A percentile compares a stretch with the other conserved stretches of the same genome.
Evolutionary conservation across 192 early-diverging fungal genomes (phyloP).

Genomic region (Paraglomus occultum): DNA sequence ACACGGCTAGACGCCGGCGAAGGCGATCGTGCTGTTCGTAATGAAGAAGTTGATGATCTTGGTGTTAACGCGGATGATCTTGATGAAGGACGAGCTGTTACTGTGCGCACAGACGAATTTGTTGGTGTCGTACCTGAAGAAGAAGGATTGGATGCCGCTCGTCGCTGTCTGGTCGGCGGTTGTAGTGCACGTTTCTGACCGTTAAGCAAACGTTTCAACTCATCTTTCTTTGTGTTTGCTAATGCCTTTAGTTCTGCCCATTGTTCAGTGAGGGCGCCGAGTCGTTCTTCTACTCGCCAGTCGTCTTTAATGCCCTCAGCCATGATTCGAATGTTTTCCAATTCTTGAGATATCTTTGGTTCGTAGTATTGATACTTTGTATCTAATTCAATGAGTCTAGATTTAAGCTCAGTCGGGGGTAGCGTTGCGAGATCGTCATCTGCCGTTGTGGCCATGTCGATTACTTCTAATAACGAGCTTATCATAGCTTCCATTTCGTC

Average conservation of each 20-base stretch:
- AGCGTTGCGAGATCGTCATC: slow-evolving; percentile 18
- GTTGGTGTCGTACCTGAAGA: slow-evolving; percentile 8
- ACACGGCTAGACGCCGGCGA: background rate
- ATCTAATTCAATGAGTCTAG: slow-evolving; percentile 43
- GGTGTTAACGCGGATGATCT: slow-evolving; percentile 34
- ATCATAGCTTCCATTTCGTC: slow-evolving; percentile 46
- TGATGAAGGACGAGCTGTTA: slow-evolving; percentile 34
- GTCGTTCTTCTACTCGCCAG: slow-evolving; percentile 43
- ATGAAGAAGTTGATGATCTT: slow-evolving; percentile 31
- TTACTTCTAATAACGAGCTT: slow-evolving; percentile 37
- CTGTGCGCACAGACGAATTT: slow-evolving; percentile 33
- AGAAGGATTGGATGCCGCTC: slow-evolving; percentile 27
- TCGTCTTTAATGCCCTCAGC: slow-evolving; percentile 37
- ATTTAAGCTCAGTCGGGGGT: slow-evolving; percentile 37
- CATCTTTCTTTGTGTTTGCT: slow-evolving; percentile 44
- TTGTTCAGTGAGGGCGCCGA: slow-evolving; percentile 41
- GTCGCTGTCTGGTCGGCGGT: background rate
- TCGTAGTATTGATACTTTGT: slow-evolving; percentile 43
- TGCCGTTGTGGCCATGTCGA: slow-evolving; percentile 33
- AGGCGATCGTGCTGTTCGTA: slow-evolving; percentile 28
- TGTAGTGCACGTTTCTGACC: background rate
- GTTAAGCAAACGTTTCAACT: slow-evolving; percentile 31
- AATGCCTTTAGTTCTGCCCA: slow-evolving; percentile 47
- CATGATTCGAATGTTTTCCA: slow-evolving; percentile 33
- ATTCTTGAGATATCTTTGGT: slow-evolving; percentile 40